Base-by-base conservation (phyloP, 305 asterid species). In the Striga hermonthica region DNA sequence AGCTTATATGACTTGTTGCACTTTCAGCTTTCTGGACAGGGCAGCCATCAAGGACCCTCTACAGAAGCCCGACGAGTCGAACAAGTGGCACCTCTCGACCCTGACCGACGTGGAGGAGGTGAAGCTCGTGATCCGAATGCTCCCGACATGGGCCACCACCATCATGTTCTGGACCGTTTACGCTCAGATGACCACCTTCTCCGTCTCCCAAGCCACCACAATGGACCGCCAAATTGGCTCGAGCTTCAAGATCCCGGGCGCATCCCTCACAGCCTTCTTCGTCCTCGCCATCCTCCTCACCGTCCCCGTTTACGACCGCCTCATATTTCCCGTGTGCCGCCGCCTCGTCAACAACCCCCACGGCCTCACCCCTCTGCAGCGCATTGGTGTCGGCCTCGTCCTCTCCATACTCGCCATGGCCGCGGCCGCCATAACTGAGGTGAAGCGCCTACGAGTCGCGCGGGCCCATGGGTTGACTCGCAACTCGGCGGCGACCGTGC, bases 101-200 rank as follows among this genome's bases (percentile, higher is more conserved):
- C 67, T 84, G 69, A 92, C 98, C 0, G 96, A 92, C 6, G 95
- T 92, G 0, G 98, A 92, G 73, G 97, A 92, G 74, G 95, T 89
- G 0, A 92, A 92, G 57, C 52, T 80, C n/a, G 83, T 92, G 22
- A 60, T 87, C 0, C 59, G 96, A 60, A 84, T 92, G 93, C 69
- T 87, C 7, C 97, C 98, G 4, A 83, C 87, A 16, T 92, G 97
- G 98, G 96, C 89, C 64, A 89, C 96, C 4, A 84, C 96, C 0
- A 80, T 92, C 4, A 74, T 89, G 82, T 89, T 87, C 50, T 89
- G 97, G 97, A 81, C 90, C 0, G 80, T 84, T 2, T 86, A 83
- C 57, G 96, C 97, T 7, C 98, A 92, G 62, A 83, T 87, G 95
- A 78, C 86, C 14, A 89, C 97, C 6, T 84, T 89, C 64, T 87